Evolutionary conservation across 2,329 filamentous ascomycete species (phyloP), one percentile per base, ranked within the genome.

Genomic region (Pseudogymnoascus sp.): DNA sequence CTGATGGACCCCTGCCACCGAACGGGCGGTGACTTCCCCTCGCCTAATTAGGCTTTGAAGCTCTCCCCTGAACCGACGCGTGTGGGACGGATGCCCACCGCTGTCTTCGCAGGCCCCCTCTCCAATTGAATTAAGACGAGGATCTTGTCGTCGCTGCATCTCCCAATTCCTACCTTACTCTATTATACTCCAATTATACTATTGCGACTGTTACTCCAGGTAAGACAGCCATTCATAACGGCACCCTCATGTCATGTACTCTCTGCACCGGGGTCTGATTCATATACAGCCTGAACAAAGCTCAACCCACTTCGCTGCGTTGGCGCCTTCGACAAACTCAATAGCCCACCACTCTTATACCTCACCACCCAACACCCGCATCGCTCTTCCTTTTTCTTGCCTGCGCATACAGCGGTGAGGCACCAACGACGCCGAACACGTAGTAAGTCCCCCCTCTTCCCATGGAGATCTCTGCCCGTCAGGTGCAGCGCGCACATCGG

Each of bases 331-430:
- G 56, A 60, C 56, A 60, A 60, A 38, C 33, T 38, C 19, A 28
- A 37, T 40, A 60, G 56, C 37, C 31, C 33, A 60, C 33, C 56
- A 60, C 56, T 60, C 56, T 60, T 60, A 40, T 37, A 60, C 56
- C 37, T 60, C 31, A 37, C 19, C 56, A 37, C 56, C 56, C 37
- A 60, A 24, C 56, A 7, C 46, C 46, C 46, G 46, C 46, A 53
- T 53, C 46, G 46, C n/a, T 53, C 8, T 53, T 53, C 12, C 12
- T 31, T 31, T 16, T 19, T 24, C 19, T 31, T 53, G 26, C 46
- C 46, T 53, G 46, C 46, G 46, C 46, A 53, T 53, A 53, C 56
- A 60, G 56, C 56, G 56, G 56, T 60, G 56, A 60, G 56, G 56
- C 56, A 53, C 46, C 56, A 37, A 60, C 56, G n/a, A 24, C 56